Percentiles rank a stretch among this genome's conserved stretches.
Conservation (phyloP, 2,329 filamentous ascomycete species). For the Cladosporium sp. region DNA sequence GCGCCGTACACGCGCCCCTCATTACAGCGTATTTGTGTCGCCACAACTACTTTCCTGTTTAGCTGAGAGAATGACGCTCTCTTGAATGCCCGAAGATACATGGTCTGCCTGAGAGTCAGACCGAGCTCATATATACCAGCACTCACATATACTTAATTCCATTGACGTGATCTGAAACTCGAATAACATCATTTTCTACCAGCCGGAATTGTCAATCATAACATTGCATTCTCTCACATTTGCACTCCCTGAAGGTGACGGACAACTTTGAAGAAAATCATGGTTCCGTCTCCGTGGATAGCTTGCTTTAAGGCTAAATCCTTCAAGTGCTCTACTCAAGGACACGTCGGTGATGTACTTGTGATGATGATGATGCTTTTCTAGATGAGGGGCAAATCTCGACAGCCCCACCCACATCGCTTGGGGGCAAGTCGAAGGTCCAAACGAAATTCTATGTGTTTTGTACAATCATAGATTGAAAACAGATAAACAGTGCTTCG, state of each 20-base stretch:
- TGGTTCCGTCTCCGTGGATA: neutral
- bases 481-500: too few species aligned
- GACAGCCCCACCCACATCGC: neutral
- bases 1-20: too few species aligned
- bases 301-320: neutral
- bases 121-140: neutral
- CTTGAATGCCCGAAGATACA: too few species aligned
- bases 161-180: neutral
- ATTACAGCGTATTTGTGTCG: too few species aligned
- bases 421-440: neutral
- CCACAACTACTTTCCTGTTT: too few species aligned
- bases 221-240: too few species aligned
- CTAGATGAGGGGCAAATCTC: neutral
- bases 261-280: too few species aligned
- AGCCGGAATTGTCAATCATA: too few species aligned
- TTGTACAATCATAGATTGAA: neutral
- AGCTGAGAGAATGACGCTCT: too few species aligned
- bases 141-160: neutral
- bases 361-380: neutral
- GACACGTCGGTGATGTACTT: neutral
- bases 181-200: neutral
- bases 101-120: neutral
- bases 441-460: neutral
- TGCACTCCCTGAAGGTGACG: too few species aligned
- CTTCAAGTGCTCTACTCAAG: neutral